Evolutionary conservation across 257 asterid species (phyloP).

Genomic region (Nicotiana obtusifolia): DNA sequence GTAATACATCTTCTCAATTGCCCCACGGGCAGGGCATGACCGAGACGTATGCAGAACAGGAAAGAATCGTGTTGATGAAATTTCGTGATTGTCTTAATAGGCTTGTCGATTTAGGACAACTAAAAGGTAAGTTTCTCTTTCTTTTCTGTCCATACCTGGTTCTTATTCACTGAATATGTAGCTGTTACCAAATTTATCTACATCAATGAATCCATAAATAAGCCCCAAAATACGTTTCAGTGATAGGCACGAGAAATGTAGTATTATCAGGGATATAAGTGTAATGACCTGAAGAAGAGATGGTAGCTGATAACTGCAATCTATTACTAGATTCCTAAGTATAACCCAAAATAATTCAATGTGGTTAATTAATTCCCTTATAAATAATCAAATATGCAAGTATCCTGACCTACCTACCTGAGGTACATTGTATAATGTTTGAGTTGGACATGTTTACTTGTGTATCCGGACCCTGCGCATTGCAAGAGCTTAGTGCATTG

Average conservation of each 20-base stretch:
- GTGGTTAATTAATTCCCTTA: not conserved
- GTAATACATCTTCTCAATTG: conserved; percentile 39
- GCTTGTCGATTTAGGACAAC: conserved; percentile 86
- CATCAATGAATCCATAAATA: not conserved
- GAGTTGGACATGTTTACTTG: conserved; percentile 4
- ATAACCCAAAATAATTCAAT: not conserved
- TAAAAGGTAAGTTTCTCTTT: conserved; percentile 57
- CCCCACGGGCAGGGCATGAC: conserved; percentile 46
- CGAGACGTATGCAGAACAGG: conserved; percentile 75
- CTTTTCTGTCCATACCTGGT: not conserved
- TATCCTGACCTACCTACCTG: not conserved
- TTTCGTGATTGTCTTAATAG: conserved; percentile 90
- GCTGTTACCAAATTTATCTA: not conserved
- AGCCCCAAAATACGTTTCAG: not conserved
- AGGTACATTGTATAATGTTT: not conserved
- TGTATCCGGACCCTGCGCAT: not conserved
- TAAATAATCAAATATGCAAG: not conserved
- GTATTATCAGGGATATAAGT: not conserved
- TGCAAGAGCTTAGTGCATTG: too few relatives aligned
- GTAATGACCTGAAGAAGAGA: not conserved
- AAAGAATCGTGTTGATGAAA: conserved; percentile 74
- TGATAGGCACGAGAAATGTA: not conserved
- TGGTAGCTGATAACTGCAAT: not conserved
- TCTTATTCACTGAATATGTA: not conserved
- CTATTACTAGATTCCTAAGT: not conserved